Conservation (phyloP, 352 stramenopile species). For the Phytophthora parvispora region DNA sequence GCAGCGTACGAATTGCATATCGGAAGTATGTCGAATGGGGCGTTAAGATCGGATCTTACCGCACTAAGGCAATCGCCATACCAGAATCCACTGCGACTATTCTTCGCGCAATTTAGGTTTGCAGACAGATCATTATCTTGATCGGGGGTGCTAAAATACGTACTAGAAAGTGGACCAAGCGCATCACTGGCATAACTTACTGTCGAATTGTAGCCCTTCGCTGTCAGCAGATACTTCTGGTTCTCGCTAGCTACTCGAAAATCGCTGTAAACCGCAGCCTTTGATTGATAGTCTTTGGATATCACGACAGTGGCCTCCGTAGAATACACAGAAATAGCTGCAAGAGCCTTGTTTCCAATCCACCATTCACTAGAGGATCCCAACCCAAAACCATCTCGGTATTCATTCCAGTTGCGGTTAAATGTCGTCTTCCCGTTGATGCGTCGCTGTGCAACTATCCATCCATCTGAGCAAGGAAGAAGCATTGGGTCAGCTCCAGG, state of each 20-base stretch:
- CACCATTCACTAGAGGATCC: slow-evolving; percentile 62
- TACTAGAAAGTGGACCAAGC: slow-evolving; percentile 55
- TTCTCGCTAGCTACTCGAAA: slow-evolving; percentile 57
- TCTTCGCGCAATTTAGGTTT: slow-evolving; percentile 57
- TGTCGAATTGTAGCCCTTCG: slow-evolving; percentile 42
- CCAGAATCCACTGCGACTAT: slow-evolving; percentile 67
- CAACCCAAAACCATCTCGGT: slow-evolving; percentile 62
- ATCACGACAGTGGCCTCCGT: slow-evolving; percentile 63
- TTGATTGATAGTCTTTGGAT: slow-evolving; percentile 54
- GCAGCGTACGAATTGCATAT: slow-evolving; percentile 50
- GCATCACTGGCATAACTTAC: slow-evolving; percentile 54
- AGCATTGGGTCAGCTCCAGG: slow-evolving; percentile 24
- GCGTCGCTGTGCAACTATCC: slow-evolving; percentile 63
- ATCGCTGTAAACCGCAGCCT: slow-evolving; percentile 51
- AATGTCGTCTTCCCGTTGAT: slow-evolving; percentile 62
- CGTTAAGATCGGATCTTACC: slow-evolving; percentile 59
- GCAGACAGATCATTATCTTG: slow-evolving; percentile 60
- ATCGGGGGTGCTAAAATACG: slow-evolving; percentile 70
- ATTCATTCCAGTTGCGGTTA: slow-evolving; percentile 71
- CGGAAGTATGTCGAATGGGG: slow-evolving; percentile 56
- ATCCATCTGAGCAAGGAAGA: slow-evolving; percentile 64
- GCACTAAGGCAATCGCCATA: slow-evolving; percentile 52
- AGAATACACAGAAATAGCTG: slow-evolving; percentile 38
- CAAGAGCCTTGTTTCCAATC: slow-evolving; percentile 62
- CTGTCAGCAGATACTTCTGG: slow-evolving; percentile 59